A percentile compares a stretch with the other conserved stretches of the same genome.
Evolutionary conservation across 1,284 basidiomycete species (phyloP).

Genomic region (Sanghuangporus baumii): DNA sequence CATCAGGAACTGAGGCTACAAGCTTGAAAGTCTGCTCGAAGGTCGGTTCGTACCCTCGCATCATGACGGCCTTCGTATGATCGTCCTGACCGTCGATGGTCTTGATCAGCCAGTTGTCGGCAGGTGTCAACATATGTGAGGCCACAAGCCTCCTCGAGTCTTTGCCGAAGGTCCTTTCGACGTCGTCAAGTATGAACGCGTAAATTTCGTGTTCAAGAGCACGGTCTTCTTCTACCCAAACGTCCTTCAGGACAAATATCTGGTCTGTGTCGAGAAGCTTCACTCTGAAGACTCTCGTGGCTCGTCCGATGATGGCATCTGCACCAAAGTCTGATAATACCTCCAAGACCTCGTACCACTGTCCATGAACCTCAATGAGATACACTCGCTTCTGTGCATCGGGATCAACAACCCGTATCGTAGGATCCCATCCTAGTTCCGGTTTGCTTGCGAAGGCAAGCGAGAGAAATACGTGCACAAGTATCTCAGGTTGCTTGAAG

Average conservation of each 20-base stretch:
- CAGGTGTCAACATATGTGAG: neutral
- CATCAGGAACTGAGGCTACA: neutral
- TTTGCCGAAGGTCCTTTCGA: neutral
- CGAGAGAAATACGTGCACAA: constrained; percentile 2
- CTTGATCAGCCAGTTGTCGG: neutral
- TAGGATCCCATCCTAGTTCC: constrained; percentile 6
- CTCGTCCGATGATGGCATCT: neutral
- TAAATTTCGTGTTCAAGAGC: constrained; percentile 2
- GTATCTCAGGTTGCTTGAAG: neutral
- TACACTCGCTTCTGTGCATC: neutral
- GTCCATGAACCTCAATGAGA: neutral
- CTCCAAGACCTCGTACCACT: neutral
- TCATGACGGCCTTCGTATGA: neutral
- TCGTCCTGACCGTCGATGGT: neutral
- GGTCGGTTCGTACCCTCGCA: neutral
- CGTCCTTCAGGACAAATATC: neutral
- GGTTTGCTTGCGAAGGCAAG: constrained; percentile 1
- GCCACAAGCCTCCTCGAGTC: neutral
- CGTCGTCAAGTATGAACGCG: neutral
- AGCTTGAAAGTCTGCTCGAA: neutral
- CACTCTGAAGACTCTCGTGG: constrained; percentile 5
- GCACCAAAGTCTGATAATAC: neutral
- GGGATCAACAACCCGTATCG: neutral
- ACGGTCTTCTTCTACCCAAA: neutral
- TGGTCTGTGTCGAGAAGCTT: neutral